These are phyloP conservation scores for Ceratocystis variospora DNA, from an alignment of 2,329 filamentous ascomycete species.

Conservation along the genomic window DNA sequence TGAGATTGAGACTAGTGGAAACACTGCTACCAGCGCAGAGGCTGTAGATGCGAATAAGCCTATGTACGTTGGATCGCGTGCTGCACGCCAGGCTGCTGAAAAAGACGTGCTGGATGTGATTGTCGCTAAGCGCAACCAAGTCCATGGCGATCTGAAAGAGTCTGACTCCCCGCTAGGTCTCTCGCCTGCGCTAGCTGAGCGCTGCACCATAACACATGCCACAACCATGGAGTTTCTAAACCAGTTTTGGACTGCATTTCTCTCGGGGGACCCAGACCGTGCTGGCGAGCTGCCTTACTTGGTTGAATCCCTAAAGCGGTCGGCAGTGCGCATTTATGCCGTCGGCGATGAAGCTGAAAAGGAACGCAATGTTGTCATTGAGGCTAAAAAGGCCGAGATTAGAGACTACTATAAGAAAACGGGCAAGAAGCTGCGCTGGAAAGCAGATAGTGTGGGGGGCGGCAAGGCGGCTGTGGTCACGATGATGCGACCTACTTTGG, in stretches of 20 bases:
- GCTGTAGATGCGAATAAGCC: conserved; percentile 29
- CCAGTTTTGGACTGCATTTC: conserved; percentile 88
- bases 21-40: not conserved
- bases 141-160: conserved; percentile 37
- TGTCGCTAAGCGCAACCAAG: conserved; percentile 44
- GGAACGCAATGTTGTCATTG: conserved; percentile 54
- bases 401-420: conserved; percentile 57
- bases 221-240: conserved; percentile 93
- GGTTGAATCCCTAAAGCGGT: conserved; percentile 66
- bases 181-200: conserved; percentile 42
- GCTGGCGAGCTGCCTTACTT: conserved; percentile 69
- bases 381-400: conserved; percentile 54
- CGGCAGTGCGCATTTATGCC: conserved; percentile 62
- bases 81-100: conserved; percentile 50
- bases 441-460: conserved; percentile 54
- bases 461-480: conserved; percentile 62
- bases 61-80: conserved; percentile 54
- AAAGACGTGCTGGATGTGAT: conserved; percentile 53
- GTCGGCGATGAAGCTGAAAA: conserved; percentile 69
- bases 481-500: conserved; percentile 60
- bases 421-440: conserved; percentile 57
- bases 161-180: conserved; percentile 39
- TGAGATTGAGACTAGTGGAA: conserved; percentile 20
- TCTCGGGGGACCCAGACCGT: conserved; percentile 72
- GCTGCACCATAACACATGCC: conserved; percentile 60